Evolutionary conservation across 768 basidiomycete species (phyloP), one percentile per base, ranked within the genome.

Genomic region (Phaffia australis): DNA sequence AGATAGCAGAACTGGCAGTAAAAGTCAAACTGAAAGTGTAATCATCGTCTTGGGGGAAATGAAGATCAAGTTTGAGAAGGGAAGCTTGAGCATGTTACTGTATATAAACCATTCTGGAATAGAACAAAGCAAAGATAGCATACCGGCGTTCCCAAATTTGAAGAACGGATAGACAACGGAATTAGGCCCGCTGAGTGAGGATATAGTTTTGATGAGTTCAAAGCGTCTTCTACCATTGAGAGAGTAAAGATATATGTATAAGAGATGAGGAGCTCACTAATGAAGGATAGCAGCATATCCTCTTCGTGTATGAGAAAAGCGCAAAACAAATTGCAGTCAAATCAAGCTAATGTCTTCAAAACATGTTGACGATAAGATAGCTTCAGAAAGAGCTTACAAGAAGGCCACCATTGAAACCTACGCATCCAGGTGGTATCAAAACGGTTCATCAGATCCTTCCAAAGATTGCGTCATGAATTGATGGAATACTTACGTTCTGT

Each of bases 21-120:
- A 78, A 75, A 0, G 79, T 80, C 58, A 79, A 70, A 15, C 74
- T 71, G 66, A 78, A 80, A 2, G 77, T 80, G 71, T 80, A 80
- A 1, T 78, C 78, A 63, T 79, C 78, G 50, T 75, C 74, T 4
- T 72, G 71, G 3, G 73, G 72, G 23, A 42, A 35, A 1, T 62
- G 1, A 71, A 71, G 18, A 71, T 25, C 50, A 42, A 42, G 11
- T 42, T 5, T 5, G 35, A 42, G 11, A 5, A 42, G 35, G 11
- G 11, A 11, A 42, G 11, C 35, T 42, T 42, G 11, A 42, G 35
- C 35, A 42, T 4, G 11, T 42, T 5, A 11, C 11, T 11, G 11
- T 4, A 42, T 42, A 11, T 42, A 42, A 42, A 42, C 4, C 4
- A 42, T 5, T 42, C 35, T 4, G 11, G 35, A 42, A 42, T 11